phyloP scores from a whole-genome alignment of 495 filamentous ascomycete genomes.

The Xylaria intraflava region DNA sequence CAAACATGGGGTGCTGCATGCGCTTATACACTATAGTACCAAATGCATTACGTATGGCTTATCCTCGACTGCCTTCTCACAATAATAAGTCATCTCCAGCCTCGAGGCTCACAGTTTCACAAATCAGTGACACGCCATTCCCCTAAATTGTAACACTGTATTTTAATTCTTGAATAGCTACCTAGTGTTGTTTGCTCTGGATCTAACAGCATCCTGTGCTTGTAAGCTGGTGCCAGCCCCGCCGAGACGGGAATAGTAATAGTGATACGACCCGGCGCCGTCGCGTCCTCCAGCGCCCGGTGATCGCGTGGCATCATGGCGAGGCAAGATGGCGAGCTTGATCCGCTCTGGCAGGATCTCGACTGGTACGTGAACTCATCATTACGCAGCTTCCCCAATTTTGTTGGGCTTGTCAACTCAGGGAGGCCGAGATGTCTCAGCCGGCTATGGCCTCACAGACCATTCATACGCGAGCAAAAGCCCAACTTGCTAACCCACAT shows the following conservation, averaged over 20 bases:
- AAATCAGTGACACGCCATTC: conserved; percentile 1
- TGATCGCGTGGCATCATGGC: conserved; percentile 28
- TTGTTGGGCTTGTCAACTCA: background rate
- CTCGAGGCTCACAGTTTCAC: background rate
- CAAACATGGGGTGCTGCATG: too few relatives aligned
- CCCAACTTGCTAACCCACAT: conserved; percentile 24
- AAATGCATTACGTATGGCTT: too few relatives aligned
- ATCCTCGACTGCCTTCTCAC: background rate
- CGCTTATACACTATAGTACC: too few relatives aligned
- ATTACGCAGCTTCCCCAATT: background rate
- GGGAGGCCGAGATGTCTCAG: conserved; percentile 8
- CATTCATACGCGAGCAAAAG: background rate
- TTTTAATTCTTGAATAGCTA: background rate
- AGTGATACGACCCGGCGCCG: conserved; percentile 17
- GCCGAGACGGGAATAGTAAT: conserved; percentile 13
- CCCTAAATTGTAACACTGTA: background rate
- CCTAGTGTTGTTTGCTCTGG: conserved; percentile 1
- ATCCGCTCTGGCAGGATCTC: conserved; percentile 65
- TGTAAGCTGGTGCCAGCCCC: conserved; percentile 1
- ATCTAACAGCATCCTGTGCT: background rate
- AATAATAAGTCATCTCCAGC: background rate
- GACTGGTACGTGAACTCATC: conserved; percentile 43
- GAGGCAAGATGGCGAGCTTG: conserved; percentile 46
- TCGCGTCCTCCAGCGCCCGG: conserved; percentile 7
- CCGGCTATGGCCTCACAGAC: background rate